Evolutionary conservation across 495 filamentous ascomycete species (phyloP).

Genomic region (Aspergillus hancockii): DNA sequence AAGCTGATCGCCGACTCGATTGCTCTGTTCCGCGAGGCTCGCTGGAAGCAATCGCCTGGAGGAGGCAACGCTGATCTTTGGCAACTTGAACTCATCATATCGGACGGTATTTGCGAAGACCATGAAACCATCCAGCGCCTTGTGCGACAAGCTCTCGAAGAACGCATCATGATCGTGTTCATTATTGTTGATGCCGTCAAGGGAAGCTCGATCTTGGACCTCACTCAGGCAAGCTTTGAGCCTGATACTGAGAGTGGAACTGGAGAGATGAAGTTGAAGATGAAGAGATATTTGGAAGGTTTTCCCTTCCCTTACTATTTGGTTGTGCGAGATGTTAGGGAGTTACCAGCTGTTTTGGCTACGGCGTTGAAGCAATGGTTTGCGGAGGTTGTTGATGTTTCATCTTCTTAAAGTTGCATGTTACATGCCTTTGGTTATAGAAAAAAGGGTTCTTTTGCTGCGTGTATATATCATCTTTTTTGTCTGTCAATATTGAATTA

Average conservation of each 20-base stretch:
- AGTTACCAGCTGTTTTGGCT: slow-evolving; percentile 85
- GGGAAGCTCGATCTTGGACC: slow-evolving; percentile 70
- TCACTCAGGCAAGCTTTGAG: slow-evolving; percentile 78
- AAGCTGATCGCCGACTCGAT: slow-evolving; percentile 76
- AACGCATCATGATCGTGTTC: slow-evolving; percentile 97
- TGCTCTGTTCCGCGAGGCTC: slow-evolving; percentile 75
- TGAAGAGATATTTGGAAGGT: slow-evolving; percentile 85
- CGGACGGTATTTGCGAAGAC: slow-evolving; percentile 88
- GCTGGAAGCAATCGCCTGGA: slow-evolving; percentile 54
- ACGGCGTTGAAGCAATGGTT: slow-evolving; percentile 95
- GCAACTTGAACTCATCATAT: slow-evolving; percentile 92
- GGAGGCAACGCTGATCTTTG: slow-evolving; percentile 77
- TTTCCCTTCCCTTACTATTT: slow-evolving; percentile 97
- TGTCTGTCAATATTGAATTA: neutral
- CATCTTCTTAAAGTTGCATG: slow-evolving; percentile 30
- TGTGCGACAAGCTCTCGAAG: slow-evolving; percentile 83
- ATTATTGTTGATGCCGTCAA: slow-evolving; percentile 85
- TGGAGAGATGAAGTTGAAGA: slow-evolving; percentile 68
- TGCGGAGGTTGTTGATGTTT: slow-evolving; percentile 77
- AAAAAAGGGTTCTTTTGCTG: slow-evolving; percentile 16
- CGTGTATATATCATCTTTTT: slow-evolving; percentile 5
- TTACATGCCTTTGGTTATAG: slow-evolving; percentile 12
- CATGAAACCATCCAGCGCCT: slow-evolving; percentile 81
- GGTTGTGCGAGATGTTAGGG: slow-evolving; percentile 86
- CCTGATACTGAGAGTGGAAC: slow-evolving; percentile 48